Percentiles rank a stretch among this genome's conserved stretches.
Evolutionary conservation across 768 basidiomycete species (phyloP).

Genomic region (Favolaschia claudopus): DNA sequence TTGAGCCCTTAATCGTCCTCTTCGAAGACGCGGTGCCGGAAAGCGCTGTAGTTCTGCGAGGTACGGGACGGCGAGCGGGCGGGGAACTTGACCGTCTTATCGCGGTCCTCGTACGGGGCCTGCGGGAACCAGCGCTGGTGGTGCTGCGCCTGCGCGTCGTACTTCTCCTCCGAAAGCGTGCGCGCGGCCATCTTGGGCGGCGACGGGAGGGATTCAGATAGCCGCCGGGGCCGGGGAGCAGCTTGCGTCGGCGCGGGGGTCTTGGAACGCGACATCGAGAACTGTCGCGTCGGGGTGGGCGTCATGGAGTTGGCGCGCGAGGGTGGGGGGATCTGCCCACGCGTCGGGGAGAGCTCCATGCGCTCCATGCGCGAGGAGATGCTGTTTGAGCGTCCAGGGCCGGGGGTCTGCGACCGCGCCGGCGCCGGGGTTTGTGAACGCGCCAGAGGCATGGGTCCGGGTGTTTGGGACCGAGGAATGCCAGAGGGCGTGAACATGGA

Average conservation of each 20-base stretch:
- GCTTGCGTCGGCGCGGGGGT: conserved; percentile 42
- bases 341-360: conserved; percentile 31
- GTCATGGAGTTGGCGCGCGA: conserved; percentile 44
- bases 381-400: conserved; percentile 27
- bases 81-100: conserved; percentile 20
- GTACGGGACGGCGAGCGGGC: conserved; percentile 39
- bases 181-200: conserved; percentile 63
- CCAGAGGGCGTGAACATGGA: conserved; percentile 60
- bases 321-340: conserved; percentile 53
- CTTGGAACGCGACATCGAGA: conserved; percentile 39
- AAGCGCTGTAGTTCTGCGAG: conserved; percentile 28
- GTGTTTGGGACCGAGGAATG: conserved; percentile 42
- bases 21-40: conserved; percentile 12
- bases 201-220: conserved; percentile 59
- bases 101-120: conserved; percentile 29
- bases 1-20: conserved; percentile 18
- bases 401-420: conserved; percentile 39
- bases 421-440: conserved; percentile 51
- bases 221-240: conserved; percentile 48
- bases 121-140: conserved; percentile 74
- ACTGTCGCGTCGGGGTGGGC: conserved; percentile 47
- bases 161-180: conserved; percentile 72
- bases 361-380: conserved; percentile 17
- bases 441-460: conserved; percentile 39
- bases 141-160: conserved; percentile 56